Evolutionary conservation across 148 eudicot species (phyloP), one percentile per base, ranked within the genome.

Genomic region (Agrostemma githago): DNA sequence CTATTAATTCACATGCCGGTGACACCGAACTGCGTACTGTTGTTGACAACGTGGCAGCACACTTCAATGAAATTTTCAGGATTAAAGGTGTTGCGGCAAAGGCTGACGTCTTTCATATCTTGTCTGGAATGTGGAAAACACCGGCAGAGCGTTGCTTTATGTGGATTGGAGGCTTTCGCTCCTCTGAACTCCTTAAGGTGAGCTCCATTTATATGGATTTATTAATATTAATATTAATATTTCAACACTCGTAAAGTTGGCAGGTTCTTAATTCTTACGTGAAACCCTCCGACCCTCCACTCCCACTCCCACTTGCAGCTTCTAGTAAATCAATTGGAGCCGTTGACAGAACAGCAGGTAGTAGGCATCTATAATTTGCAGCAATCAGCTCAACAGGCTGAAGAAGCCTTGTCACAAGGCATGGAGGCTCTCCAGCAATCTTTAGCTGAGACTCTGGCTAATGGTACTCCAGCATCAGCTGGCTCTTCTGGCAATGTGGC

Each of bases 121-220:
- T 94, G 78, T 94, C 97, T 26, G 98, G 98, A 74, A 94, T 94
- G 96, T 94, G 98, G 98, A 94, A 89, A 79, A 88, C 97, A 66
- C 98, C 97, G 16, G 96, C 97, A 56, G 98, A 94, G 71, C 89
- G 98, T 77, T 91, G 97, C 78, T 94, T 94, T 80, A 83, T 94
- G 93, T 94, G 98, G 98, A 86, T 94, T 58, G 98, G 98, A 69
- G 98, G 93, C 48, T 91, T 91, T 75, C 93, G 98, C 68, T 87
- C 98, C 8, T 94, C 98, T 71, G 98, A 94, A 78, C 86, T 94
- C 43, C 89, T 94, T 70, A 94, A 94, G 90, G 98, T 90, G 79
- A 78, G 83, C 20, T 51, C 51, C 71, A 62, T 26, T 26, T 26
- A 26, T 26, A 26, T 51, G 56, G 56, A 9, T 51, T 51, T 51